Evolutionary conservation across 768 basidiomycete genomes (phyloP).

Genomic region (Calocybe gangraenosa): DNA sequence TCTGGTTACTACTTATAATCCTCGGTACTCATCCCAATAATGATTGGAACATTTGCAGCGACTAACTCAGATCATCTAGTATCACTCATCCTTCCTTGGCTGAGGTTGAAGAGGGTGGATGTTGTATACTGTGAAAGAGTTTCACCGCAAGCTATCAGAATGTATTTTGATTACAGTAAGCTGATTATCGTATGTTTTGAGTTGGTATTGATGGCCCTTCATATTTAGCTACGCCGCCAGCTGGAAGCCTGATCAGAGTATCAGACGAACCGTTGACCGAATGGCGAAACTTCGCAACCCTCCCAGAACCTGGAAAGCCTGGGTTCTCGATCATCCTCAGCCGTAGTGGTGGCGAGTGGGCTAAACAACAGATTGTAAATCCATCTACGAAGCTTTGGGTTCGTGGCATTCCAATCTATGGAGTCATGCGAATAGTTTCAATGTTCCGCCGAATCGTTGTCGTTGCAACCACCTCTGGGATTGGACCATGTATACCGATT

Average conservation of each 20-base stretch:
- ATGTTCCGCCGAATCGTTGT: slow-evolving; percentile 53
- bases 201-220: neutral
- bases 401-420: slow-evolving; percentile 52
- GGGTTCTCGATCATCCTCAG: slow-evolving; percentile 57
- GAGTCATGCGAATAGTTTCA: slow-evolving; percentile 50
- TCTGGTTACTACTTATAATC: slow-evolving; percentile 55
- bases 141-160: slow-evolving; percentile 52
- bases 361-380: slow-evolving; percentile 44
- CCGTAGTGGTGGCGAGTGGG: slow-evolving; percentile 58
- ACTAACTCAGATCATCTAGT: slow-evolving; percentile 17
- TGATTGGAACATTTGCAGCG: neutral
- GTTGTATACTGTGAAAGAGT: slow-evolving; percentile 45
- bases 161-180: slow-evolving; percentile 56
- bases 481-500: slow-evolving; percentile 55
- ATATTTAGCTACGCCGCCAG: slow-evolving; percentile 36
- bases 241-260: slow-evolving; percentile 43
- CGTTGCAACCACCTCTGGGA: slow-evolving; percentile 55
- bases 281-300: slow-evolving; percentile 57
- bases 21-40: slow-evolving; percentile 28
- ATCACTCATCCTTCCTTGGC: slow-evolving; percentile 58
- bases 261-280: slow-evolving; percentile 47
- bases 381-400: slow-evolving; percentile 56
- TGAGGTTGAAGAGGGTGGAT: slow-evolving; percentile 51
- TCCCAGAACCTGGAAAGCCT: slow-evolving; percentile 41
- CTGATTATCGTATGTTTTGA: slow-evolving; percentile 10